Conservation (phyloP, 2,329 filamentous ascomycete species). For the Colletotrichum sp. region DNA sequence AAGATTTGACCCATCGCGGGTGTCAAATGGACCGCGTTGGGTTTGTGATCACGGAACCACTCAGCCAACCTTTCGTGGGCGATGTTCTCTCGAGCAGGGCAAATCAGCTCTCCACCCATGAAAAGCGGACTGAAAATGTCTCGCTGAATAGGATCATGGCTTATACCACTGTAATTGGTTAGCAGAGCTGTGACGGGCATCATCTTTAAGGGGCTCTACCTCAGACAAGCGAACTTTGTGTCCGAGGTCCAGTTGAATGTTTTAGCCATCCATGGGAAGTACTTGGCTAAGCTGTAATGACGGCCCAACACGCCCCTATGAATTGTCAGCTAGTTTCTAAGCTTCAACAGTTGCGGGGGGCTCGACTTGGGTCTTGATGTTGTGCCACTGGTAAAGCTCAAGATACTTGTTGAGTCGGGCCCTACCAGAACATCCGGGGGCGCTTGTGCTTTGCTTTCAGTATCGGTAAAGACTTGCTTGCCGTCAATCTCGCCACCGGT, state of each 20-base stretch:
- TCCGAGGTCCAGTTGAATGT: slow-evolving; percentile 55
- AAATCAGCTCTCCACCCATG: slow-evolving; percentile 78
- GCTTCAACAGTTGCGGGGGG: background rate
- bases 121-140: slow-evolving; percentile 93
- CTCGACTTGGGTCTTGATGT: slow-evolving; percentile 61
- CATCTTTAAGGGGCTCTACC: background rate
- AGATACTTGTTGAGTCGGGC: slow-evolving; percentile 80
- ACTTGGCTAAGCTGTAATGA: slow-evolving; percentile 84
- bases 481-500: slow-evolving; percentile 69
- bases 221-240: background rate
- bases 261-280: slow-evolving; percentile 96
- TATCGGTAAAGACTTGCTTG: slow-evolving; percentile 67
- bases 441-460: slow-evolving; percentile 54
- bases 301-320: slow-evolving; percentile 75
- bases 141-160: slow-evolving; percentile 29
- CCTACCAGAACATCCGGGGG: slow-evolving; percentile 79
- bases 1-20: slow-evolving; percentile 97
- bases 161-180: background rate
- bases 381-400: slow-evolving; percentile 76
- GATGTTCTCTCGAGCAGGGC: slow-evolving; percentile 84
- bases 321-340: background rate
- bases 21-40: slow-evolving; percentile 86
- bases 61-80: slow-evolving; percentile 84
- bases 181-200: background rate
- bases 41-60: slow-evolving; percentile 79